phyloP scores from a whole-genome alignment of 2,329 filamentous ascomycete genomes.

The Stylonectria norvegica region DNA sequence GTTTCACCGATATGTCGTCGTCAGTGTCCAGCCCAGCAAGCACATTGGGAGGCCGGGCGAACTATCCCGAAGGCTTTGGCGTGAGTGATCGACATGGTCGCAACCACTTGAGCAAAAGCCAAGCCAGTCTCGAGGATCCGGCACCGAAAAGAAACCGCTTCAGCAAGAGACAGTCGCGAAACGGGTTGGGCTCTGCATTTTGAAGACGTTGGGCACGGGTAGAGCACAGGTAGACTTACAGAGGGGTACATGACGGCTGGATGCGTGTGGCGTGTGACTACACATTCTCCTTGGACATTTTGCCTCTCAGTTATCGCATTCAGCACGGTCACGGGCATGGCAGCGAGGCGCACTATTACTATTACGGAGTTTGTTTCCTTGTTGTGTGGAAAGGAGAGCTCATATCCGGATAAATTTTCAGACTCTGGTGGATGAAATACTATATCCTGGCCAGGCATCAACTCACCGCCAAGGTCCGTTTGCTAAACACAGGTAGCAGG shows the following conservation, averaged over 20 bases:
- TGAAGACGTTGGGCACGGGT: conserved; percentile 36
- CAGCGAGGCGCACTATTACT: conserved; percentile 32
- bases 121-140: conserved; percentile 52
- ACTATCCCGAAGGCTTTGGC: conserved; percentile 49
- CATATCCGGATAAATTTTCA: conserved; percentile 24
- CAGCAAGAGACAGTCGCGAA: conserved; percentile 91
- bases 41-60: conserved; percentile 61
- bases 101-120: conserved; percentile 58
- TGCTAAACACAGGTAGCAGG: too few relatives aligned
- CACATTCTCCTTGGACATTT: conserved; percentile 19
- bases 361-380: conserved; percentile 29
- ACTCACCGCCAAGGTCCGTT: too few relatives aligned
- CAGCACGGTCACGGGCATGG: conserved; percentile 29
- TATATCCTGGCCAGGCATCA: too few relatives aligned
- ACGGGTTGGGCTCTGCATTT: conserved; percentile 86
- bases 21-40: conserved; percentile 73
- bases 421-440: conserved; percentile 17
- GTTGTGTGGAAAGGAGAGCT: conserved; percentile 11
- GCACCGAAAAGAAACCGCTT: conserved; percentile 63
- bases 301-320: conserved; percentile 20
- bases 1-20: conserved; percentile 66
- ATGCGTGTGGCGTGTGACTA: conserved; percentile 10
- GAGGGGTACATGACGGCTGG: conserved; percentile 8
- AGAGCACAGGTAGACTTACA: conserved; percentile 10
- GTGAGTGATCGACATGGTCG: conserved; percentile 52